phyloP scores from a whole-genome alignment of 768 basidiomycete species.

The Coprinellus micaceus region DNA sequence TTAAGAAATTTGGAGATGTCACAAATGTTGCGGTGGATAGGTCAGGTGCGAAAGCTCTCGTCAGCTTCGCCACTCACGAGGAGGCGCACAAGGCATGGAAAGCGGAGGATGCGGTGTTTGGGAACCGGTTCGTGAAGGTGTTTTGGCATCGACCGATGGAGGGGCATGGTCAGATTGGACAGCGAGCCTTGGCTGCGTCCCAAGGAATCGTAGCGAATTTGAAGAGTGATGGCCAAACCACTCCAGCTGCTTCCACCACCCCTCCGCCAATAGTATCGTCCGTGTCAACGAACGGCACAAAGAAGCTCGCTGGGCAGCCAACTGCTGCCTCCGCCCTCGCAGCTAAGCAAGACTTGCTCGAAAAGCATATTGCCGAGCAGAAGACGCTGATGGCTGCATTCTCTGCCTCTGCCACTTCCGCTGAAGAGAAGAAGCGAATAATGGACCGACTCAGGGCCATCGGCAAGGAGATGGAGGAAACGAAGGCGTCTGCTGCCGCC shows the following conservation, averaged over 20 bases:
- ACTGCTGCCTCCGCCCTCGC: constrained; percentile 49
- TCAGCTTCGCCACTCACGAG: constrained; percentile 79
- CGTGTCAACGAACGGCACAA: constrained; percentile 10
- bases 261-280: constrained; percentile 13
- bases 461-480: constrained; percentile 78
- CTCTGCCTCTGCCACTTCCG: constrained; percentile 51
- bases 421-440: constrained; percentile 75
- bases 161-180: constrained; percentile 79
- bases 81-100: constrained; percentile 91
- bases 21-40: constrained; percentile 88
- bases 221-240: constrained; percentile 28
- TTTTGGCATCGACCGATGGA: constrained; percentile 95
- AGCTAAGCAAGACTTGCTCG: constrained; percentile 70
- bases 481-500: constrained; percentile 37
- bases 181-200: constrained; percentile 76
- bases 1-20: constrained; percentile 88
- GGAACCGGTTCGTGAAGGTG: constrained; percentile 90
- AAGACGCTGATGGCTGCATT: constrained; percentile 78
- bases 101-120: constrained; percentile 91
- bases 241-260: constrained; percentile 18
- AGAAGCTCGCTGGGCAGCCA: constrained; percentile 27
- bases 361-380: constrained; percentile 85
- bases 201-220: constrained; percentile 73
- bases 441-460: constrained; percentile 70
- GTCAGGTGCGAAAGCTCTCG: constrained; percentile 71